Percentiles rank a stretch among this genome's conserved stretches.
phyloP scores from a whole-genome alignment of 495 filamentous ascomycete genomes.

The Ramalina intermedia region DNA sequence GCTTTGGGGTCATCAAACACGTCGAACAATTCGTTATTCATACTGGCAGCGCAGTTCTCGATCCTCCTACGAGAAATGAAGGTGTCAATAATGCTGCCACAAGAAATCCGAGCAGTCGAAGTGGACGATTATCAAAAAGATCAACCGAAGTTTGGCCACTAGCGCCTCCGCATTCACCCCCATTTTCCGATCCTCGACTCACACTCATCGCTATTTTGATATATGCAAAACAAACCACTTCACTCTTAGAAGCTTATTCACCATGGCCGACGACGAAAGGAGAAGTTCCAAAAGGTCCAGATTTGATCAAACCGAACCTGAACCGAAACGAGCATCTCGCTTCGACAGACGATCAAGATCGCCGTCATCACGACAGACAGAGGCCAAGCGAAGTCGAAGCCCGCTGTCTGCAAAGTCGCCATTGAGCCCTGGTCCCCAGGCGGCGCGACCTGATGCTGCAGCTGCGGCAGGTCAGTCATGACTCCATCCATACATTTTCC shows the following conservation, averaged over 20 bases:
- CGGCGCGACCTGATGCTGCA: constrained; percentile 51
- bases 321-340: constrained; percentile 53
- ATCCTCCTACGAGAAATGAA: background rate
- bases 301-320: constrained; percentile 78
- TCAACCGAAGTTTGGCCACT: constrained; percentile 1
- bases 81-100: background rate
- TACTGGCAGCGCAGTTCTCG: constrained; percentile 15
- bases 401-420: constrained; percentile 43
- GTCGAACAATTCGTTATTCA: constrained; percentile 67
- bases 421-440: constrained; percentile 34
- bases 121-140: background rate
- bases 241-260: background rate
- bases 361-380: constrained; percentile 47
- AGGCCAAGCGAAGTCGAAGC: constrained; percentile 62
- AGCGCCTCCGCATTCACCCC: constrained; percentile 1
- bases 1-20: constrained; percentile 62
- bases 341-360: constrained; percentile 83
- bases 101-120: background rate
- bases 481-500: background rate
- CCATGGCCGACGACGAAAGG: constrained; percentile 68
- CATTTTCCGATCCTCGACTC: background rate
- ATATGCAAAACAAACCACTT: constrained; percentile 9
- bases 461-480: constrained; percentile 59
- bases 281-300: constrained; percentile 69
- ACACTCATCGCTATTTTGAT: background rate